Percentiles rank a stretch among this genome's conserved stretches.
Conservation (phyloP, 805 yeast genomes). For the Wickerhamiella sorbophila region DNA sequence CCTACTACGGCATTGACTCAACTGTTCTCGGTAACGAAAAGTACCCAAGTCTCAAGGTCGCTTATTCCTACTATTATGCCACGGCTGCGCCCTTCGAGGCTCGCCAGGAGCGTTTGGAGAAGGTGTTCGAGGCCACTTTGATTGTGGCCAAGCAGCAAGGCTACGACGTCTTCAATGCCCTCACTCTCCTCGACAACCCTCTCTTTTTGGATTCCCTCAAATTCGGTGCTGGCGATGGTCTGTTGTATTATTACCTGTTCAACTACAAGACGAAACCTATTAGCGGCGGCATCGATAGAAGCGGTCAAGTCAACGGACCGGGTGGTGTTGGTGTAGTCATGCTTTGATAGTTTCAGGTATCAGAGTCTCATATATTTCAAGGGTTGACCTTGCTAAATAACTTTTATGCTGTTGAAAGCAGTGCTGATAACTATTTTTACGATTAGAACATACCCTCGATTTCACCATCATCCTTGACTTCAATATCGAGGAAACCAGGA, state of each 20-base stretch:
- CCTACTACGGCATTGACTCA: constrained; percentile 81
- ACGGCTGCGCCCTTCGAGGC: constrained; percentile 38
- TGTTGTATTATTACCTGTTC: constrained; percentile 78
- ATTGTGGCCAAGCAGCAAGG: constrained; percentile 50
- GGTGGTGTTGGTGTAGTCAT: constrained; percentile 88
- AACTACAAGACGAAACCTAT: constrained; percentile 76
- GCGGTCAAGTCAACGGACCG: constrained; percentile 38
- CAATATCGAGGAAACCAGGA: constrained; percentile 95
- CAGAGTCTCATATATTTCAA: neutral
- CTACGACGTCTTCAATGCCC: constrained; percentile 88
- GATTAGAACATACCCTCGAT: constrained; percentile 76
- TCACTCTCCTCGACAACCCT: constrained; percentile 81
- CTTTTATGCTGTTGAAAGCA: neutral
- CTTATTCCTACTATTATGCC: constrained; percentile 79
- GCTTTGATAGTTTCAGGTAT: constrained; percentile 31
- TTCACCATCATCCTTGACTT: constrained; percentile 77
- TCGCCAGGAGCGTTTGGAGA: constrained; percentile 44
- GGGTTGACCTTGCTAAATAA: neutral
- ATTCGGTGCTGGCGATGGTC: constrained; percentile 91
- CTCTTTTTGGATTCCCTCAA: constrained; percentile 67
- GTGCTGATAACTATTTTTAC: constrained; percentile 53
- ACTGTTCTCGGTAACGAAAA: constrained; percentile 51
- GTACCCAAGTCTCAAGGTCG: constrained; percentile 62
- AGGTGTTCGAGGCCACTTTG: constrained; percentile 58
- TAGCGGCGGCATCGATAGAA: constrained; percentile 57